A percentile compares a stretch with the other conserved stretches of the same genome.
phyloP scores from a whole-genome alignment of 2,329 filamentous ascomycete genomes.

The Claviceps arundinis region DNA sequence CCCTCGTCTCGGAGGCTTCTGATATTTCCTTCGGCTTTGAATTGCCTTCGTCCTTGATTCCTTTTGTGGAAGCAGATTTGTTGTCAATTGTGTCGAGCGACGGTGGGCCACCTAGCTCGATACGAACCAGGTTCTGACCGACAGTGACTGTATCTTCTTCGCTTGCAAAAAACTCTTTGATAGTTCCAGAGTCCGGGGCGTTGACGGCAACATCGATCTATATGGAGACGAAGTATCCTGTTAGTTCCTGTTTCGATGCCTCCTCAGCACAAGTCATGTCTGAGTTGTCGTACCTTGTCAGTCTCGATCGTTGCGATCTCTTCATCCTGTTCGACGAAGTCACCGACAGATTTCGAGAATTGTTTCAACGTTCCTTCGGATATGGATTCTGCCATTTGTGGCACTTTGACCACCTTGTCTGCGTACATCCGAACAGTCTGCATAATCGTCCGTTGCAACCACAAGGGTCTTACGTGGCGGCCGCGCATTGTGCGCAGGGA shows the following conservation, averaged over 20 bases:
- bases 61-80: conserved; percentile 18
- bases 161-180: conserved; percentile 81
- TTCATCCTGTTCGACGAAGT: conserved; percentile 89
- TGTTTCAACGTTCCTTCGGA: conserved; percentile 95
- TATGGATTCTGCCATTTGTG: conserved; percentile 97
- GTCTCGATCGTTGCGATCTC: conserved; percentile 98
- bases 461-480: conserved; percentile 12
- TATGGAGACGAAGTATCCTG: not conserved
- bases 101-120: conserved; percentile 61
- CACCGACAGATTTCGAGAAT: conserved; percentile 83
- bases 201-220: conserved; percentile 96
- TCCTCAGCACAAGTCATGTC: not conserved
- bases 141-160: conserved; percentile 95
- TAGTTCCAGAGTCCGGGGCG: conserved; percentile 75
- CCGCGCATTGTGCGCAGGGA: conserved; percentile 26
- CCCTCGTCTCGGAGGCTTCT: conserved; percentile 2
- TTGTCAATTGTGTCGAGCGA: conserved; percentile 21
- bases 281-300: conserved; percentile 59
- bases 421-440: conserved; percentile 52
- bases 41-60: conserved; percentile 13
- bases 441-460: conserved; percentile 36
- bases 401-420: conserved; percentile 82
- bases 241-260: not conserved
- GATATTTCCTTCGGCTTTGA: not conserved
- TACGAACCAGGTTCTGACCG: conserved; percentile 76